Percentiles rank a stretch among this genome's conserved stretches.
Evolutionary conservation across 805 yeast species (phyloP).

Genomic region (Maudiozyma turicensis): DNA sequence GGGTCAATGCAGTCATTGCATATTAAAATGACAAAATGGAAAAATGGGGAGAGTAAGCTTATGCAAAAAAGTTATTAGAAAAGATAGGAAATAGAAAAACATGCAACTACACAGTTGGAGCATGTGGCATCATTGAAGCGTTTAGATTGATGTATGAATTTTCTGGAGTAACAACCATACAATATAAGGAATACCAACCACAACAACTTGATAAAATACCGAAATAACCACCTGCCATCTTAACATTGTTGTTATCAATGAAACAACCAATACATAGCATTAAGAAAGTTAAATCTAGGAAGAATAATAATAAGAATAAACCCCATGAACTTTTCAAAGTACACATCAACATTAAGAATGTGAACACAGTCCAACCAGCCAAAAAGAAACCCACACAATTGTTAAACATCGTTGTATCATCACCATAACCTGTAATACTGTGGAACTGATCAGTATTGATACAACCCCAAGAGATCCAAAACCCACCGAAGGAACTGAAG

Average conservation of each 20-base stretch:
- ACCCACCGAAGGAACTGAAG: conserved; percentile 48
- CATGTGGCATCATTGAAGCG: conserved; percentile 46
- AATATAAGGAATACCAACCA: conserved; percentile 57
- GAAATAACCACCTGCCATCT: conserved; percentile 53
- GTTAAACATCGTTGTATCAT: conserved; percentile 34
- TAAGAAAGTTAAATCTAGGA: conserved; percentile 46
- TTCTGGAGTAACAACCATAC: conserved; percentile 48
- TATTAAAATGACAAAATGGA: too few relatives aligned
- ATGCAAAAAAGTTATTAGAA: background rate
- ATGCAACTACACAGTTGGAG: conserved; percentile 25
- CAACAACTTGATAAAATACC: conserved; percentile 47
- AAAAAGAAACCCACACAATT: conserved; percentile 51
- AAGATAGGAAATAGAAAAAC: background rate
- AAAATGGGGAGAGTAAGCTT: too few relatives aligned
- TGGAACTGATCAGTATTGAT: conserved; percentile 50
- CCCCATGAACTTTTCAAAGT: conserved; percentile 53
- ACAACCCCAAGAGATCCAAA: conserved; percentile 70
- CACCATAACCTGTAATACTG: conserved; percentile 39
- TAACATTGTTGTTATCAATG: conserved; percentile 34
- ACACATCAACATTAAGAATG: conserved; percentile 46
- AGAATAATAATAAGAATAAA: conserved; percentile 44
- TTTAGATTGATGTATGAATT: conserved; percentile 49
- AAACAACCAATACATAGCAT: conserved; percentile 42
- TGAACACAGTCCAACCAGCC: conserved; percentile 56
- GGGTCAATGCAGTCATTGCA: too few relatives aligned